Evolutionary conservation across 2,329 filamentous ascomycete species (phyloP).

Genomic region (Hyphodiscus sp.): DNA sequence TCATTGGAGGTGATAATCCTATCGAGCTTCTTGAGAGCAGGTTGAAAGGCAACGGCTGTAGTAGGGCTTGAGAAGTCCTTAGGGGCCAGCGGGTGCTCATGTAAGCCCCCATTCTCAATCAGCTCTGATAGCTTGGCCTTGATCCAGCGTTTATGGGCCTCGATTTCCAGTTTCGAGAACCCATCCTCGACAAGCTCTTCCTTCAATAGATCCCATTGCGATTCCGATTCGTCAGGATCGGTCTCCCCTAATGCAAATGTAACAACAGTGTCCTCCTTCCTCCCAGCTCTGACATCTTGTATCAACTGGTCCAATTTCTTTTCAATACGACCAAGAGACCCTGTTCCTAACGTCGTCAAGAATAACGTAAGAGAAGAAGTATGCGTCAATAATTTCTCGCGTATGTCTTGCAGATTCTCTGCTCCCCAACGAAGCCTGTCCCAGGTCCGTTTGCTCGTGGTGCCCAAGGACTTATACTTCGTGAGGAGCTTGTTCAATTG

Average conservation of each 20-base stretch:
- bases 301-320: slow-evolving; percentile 34
- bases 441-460: slow-evolving; percentile 18
- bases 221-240: slow-evolving; percentile 3
- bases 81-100: not conserved
- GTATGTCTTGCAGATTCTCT: slow-evolving; percentile 16
- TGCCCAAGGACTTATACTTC: slow-evolving; percentile 12
- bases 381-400: slow-evolving; percentile 22
- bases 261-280: slow-evolving; percentile 2
- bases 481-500: slow-evolving; percentile 9
- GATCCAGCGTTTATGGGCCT: slow-evolving; percentile 7
- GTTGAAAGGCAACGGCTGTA: no score
- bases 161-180: slow-evolving; percentile 8
- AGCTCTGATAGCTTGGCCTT: slow-evolving; percentile 1
- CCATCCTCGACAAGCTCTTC: slow-evolving; percentile 6
- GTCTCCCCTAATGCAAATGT: not conserved
- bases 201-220: slow-evolving; percentile 5
- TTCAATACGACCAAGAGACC: slow-evolving; percentile 14
- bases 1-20: no score
- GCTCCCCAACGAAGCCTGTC: slow-evolving; percentile 21
- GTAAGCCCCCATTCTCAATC: not conserved
- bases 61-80: no score
- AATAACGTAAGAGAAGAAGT: slow-evolving; percentile 17
- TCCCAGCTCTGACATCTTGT: slow-evolving; percentile 40
- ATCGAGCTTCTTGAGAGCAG: no score
- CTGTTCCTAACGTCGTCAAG: slow-evolving; percentile 1